Evolutionary conservation across 116 monocot genomes (phyloP).

Genomic region (Zostera marina): DNA sequence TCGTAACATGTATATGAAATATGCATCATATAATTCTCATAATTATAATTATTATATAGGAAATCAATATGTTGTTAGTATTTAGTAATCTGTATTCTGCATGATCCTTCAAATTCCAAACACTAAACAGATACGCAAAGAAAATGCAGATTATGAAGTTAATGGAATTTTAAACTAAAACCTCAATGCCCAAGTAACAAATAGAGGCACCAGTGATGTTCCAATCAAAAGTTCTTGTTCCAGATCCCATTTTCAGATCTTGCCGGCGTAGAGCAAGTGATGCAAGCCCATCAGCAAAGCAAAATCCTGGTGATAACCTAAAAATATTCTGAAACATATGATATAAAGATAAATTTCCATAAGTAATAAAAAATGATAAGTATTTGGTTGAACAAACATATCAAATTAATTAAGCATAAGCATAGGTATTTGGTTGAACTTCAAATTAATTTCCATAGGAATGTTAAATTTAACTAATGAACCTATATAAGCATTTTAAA

Average conservation of each 20-base stretch:
- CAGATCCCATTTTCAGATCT: slow-evolving; percentile 48
- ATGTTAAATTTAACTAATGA: no score
- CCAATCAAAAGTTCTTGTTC: slow-evolving; percentile 49
- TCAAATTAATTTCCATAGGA: no score
- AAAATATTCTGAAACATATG: slow-evolving; percentile 57
- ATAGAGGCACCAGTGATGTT: slow-evolving; percentile 87
- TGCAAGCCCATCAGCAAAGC: slow-evolving; percentile 90
- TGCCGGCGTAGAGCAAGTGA: slow-evolving; percentile 86
- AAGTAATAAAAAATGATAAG: no score
- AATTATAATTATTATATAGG: no score
- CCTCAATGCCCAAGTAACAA: slow-evolving; percentile 74
- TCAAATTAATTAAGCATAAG: no score
- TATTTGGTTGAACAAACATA: no score
- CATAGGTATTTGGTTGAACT: no score
- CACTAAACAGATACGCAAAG: background rate
- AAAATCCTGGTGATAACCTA: slow-evolving; percentile 73
- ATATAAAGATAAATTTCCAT: background rate
- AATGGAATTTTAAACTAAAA: slow-evolving; percentile 5
- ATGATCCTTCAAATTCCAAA: background rate
- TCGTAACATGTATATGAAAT: no score
- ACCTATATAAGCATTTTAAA: no score
- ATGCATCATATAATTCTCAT: no score
- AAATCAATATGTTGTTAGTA: no score
- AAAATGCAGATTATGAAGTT: background rate
- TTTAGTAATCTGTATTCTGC: no score